These are phyloP conservation scores for Boletus subparvulus DNA, from an alignment of 768 basidiomycete genomes.

Conservation along the genomic window DNA sequence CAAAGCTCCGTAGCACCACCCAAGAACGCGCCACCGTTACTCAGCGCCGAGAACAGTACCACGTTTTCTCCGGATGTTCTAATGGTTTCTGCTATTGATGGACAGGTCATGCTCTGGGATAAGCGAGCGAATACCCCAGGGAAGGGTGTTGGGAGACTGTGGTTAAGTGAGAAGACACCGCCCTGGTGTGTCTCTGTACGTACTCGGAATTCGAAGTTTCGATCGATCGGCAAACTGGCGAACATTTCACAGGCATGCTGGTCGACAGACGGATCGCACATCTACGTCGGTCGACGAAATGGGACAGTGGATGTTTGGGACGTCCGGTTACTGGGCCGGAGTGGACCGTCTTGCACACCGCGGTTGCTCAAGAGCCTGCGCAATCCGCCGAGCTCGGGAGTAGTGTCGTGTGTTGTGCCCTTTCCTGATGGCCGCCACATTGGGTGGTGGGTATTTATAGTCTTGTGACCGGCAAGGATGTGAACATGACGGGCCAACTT, in stretches of 20 bases:
- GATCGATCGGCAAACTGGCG: slow-evolving; percentile 2
- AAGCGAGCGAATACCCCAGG: slow-evolving; percentile 64
- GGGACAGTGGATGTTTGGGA: slow-evolving; percentile 95
- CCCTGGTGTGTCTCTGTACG: slow-evolving; percentile 95
- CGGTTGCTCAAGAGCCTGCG: slow-evolving; percentile 77
- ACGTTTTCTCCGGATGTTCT: slow-evolving; percentile 79
- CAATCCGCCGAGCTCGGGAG: slow-evolving; percentile 86
- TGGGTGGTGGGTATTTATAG: slow-evolving; percentile 64
- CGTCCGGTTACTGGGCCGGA: slow-evolving; percentile 72
- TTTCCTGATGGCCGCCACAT: slow-evolving; percentile 93
- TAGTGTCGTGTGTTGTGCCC: slow-evolving; percentile 86
- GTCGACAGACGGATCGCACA: slow-evolving; percentile 84
- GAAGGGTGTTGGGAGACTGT: slow-evolving; percentile 76
- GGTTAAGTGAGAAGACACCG: slow-evolving; percentile 89
- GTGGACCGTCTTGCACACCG: slow-evolving; percentile 64
- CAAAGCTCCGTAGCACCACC: slow-evolving; percentile 50
- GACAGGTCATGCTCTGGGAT: slow-evolving; percentile 92
- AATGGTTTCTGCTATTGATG: slow-evolving; percentile 89
- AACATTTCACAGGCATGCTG: slow-evolving; percentile 75
- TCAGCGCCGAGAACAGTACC: slow-evolving; percentile 59
- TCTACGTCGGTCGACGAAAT: slow-evolving; percentile 89
- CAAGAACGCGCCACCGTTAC: slow-evolving; percentile 73
- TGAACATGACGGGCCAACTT: slow-evolving; percentile 20
- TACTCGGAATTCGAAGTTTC: slow-evolving; percentile 11
- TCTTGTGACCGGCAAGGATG: slow-evolving; percentile 14